Conservation (phyloP, 2,329 filamentous ascomycete genomes). For the Biscogniauxia sp. region DNA sequence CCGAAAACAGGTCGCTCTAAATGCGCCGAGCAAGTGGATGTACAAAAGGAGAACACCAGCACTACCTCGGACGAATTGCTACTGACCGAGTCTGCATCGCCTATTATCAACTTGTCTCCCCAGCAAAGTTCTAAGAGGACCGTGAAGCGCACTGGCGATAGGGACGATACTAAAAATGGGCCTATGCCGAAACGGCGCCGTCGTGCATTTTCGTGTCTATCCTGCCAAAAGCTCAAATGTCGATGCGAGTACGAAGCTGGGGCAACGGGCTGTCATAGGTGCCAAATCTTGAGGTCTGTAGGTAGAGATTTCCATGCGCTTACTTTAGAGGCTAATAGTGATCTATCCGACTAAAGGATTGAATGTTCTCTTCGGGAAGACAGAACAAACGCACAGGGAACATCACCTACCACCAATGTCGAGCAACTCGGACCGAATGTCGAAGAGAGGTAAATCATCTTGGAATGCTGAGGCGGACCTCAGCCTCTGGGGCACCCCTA, state of each 20-base stretch:
- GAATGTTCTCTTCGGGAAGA: conserved; percentile 27
- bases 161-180: conserved; percentile 9
- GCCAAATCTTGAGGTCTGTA: conserved; percentile 29
- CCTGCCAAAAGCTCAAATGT: conserved; percentile 30
- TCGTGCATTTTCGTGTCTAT: conserved; percentile 30
- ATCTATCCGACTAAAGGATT: conserved; percentile 18
- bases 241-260: conserved; percentile 30
- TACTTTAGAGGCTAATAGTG: conserved; percentile 2
- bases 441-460: conserved; percentile 26
- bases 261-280: conserved; percentile 27
- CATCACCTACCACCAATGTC: background rate
- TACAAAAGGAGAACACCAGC: background rate
- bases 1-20: background rate
- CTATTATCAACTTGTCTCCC: background rate
- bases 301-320: background rate
- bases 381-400: conserved; percentile 2
- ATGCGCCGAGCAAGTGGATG: background rate
- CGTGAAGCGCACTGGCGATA: conserved; percentile 12
- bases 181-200: conserved; percentile 24
- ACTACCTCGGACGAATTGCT: background rate
- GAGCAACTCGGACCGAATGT: conserved; percentile 13
- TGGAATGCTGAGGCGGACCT: background rate
- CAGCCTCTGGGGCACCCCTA: background rate
- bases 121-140: conserved; percentile 10
- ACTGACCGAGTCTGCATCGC: background rate